phyloP scores from a whole-genome alignment of 768 basidiomycete species.

The Podaxis sp. region DNA sequence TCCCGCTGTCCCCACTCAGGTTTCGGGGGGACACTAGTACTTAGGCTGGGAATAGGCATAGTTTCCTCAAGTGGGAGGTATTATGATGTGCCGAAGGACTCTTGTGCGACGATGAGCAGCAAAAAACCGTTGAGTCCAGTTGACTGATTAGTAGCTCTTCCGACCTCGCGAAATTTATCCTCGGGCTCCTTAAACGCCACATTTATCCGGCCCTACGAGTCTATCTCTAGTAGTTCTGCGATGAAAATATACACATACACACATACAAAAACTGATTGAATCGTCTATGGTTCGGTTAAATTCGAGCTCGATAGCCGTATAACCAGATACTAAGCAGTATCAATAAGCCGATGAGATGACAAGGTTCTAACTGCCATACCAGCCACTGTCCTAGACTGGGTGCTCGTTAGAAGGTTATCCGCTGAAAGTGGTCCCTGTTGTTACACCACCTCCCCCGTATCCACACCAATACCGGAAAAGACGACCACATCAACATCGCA shows the following conservation, averaged over 20 bases:
- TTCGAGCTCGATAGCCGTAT: background rate
- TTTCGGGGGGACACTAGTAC: too few species aligned
- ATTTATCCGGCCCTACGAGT: too few species aligned
- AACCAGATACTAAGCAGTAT: background rate
- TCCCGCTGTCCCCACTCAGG: too few species aligned
- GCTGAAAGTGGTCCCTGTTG: background rate
- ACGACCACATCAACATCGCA: background rate
- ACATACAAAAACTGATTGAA: background rate
- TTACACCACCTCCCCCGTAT: background rate
- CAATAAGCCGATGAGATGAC: background rate
- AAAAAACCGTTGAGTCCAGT: too few species aligned
- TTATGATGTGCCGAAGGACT: too few species aligned
- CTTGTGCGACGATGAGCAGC: too few species aligned
- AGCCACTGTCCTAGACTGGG: background rate
- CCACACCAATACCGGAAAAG: background rate
- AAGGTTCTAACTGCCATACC: background rate
- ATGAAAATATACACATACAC: background rate
- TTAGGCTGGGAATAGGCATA: too few species aligned
- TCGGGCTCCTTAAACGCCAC: too few species aligned
- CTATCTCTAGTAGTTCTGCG: too few species aligned
- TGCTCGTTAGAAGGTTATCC: background rate
- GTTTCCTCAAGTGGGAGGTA: too few species aligned
- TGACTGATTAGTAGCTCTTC: too few species aligned
- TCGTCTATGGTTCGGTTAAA: background rate
- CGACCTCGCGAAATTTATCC: too few species aligned